Evolutionary conservation across 305 asterid genomes (phyloP), one percentile per base, ranked within the genome.

Genomic region (Fraxinus velutina): DNA sequence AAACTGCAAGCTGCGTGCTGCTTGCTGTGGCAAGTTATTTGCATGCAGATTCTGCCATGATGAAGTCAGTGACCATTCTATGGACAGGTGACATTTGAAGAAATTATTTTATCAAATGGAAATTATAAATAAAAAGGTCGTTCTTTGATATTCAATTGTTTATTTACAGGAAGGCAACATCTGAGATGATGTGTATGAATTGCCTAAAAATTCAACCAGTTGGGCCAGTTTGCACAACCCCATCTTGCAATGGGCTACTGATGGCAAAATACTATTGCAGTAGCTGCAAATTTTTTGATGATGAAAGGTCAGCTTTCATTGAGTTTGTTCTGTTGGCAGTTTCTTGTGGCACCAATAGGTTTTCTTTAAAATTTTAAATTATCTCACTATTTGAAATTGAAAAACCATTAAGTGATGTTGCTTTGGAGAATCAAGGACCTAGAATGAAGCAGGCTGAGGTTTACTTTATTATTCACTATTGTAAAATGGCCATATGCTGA

Each of bases 241-340:
- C 92, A 73, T 92, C 97, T 82, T 95, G 98, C 86, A 89, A 89
- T 27, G 93, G 91, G 32, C 90, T 95, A 81, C 79, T 87, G 17
- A 93, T 95, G 99, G 97, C 98, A n/a, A 96, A 94, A 84, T 94
- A 96, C 88, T 96, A 94, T 84, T 96, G 99, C 89, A 92, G 93
- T 85, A 94, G 97, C 88, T 96, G 99, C 91, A 96, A 92, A 85
- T 92, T 96, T 88, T 96, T 96, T 55, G 99, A 96, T 83, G 98
- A 96, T 80, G 98, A 96, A 88, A 89, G 98, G 99, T 96, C 74
- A 84, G 84, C 64, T 79, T 73, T 75, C 70, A 55, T 81, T 29
- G 19, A 37, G 34, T 73, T 72, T 79, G 55, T 55, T 42, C 82
- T 76, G 60, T 71, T 24, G 62, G 80, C 79, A 29, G 78, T 47